Percentiles rank a stretch among this genome's conserved stretches.
phyloP scores from a whole-genome alignment of 768 basidiomycete genomes.

The Boletus rex-veris region DNA sequence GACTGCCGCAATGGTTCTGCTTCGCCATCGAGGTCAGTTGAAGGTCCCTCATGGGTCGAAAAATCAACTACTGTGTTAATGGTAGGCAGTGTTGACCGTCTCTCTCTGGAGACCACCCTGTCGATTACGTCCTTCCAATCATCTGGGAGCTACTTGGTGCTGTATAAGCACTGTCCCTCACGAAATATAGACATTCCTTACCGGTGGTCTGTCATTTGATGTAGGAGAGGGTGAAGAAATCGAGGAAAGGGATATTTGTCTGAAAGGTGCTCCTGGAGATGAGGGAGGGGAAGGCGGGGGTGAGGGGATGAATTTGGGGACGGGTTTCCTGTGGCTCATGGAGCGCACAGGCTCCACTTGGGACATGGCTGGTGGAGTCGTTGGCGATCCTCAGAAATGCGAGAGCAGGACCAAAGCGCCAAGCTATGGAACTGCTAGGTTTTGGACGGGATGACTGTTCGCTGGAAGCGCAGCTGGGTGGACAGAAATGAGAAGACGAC shows the following conservation, averaged over 20 bases:
- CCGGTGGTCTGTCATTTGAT: constrained; percentile 30
- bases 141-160: constrained; percentile 28
- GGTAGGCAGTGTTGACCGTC: constrained; percentile 29
- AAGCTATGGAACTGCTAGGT: constrained; percentile 7
- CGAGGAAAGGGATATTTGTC: constrained; percentile 30
- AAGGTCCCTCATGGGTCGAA: constrained; percentile 23
- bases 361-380: constrained; percentile 22
- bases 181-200: constrained; percentile 15
- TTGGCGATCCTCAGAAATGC: constrained; percentile 3
- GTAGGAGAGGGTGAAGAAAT: constrained; percentile 19
- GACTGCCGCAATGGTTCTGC: constrained; percentile 31
- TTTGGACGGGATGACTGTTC: constrained; percentile 14
- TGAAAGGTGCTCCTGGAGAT: constrained; percentile 33
- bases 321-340: constrained; percentile 71
- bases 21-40: constrained; percentile 25
- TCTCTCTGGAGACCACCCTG: constrained; percentile 31
- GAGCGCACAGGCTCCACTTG: constrained; percentile 29
- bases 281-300: constrained; percentile 44
- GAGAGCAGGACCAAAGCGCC: constrained; percentile 11
- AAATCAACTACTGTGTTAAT: constrained; percentile 33
- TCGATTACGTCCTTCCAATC: constrained; percentile 36
- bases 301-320: constrained; percentile 63
- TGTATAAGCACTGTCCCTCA: constrained; percentile 4
- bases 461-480: constrained; percentile 24
- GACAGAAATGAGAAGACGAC: constrained; percentile 27